phyloP scores from a whole-genome alignment of 768 basidiomycete species.

The Kwoniella europaea region DNA sequence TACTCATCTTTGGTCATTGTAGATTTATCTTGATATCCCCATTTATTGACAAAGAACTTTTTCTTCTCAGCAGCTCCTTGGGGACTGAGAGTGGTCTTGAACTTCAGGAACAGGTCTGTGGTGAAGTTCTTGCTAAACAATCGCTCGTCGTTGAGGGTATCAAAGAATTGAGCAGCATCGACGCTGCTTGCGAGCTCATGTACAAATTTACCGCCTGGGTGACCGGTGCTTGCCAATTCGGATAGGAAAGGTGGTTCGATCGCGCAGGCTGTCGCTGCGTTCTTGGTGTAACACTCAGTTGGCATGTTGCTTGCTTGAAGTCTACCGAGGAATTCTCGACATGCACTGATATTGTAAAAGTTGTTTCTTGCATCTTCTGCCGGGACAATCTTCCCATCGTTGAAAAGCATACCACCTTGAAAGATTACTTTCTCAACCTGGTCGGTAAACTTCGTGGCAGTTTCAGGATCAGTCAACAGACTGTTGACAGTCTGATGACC shows the following conservation, averaged over 20 bases:
- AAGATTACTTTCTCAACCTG: not conserved
- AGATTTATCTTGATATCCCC: not conserved
- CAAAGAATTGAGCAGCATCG: not conserved
- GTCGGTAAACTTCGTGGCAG: not conserved
- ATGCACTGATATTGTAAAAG: not conserved
- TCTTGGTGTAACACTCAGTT: not conserved
- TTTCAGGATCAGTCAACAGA: not conserved
- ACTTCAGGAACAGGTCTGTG: not conserved
- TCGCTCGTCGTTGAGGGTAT: not conserved
- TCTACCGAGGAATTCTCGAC: not conserved
- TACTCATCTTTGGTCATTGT: not conserved
- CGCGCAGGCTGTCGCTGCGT: not conserved
- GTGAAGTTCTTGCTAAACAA: not conserved
- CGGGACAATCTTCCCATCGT: not conserved
- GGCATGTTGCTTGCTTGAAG: not conserved
- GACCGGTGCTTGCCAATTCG: not conserved
- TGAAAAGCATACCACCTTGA: not conserved
- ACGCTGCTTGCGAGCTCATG: not conserved
- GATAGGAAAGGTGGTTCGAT: not conserved
- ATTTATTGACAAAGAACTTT: not conserved
- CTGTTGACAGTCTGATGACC: not conserved
- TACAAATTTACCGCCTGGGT: not conserved
- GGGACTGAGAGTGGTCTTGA: not conserved
- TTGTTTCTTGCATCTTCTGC: not conserved
- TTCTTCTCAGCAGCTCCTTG: not conserved